Evolutionary conservation across 495 filamentous ascomycete species (phyloP).

Genomic region (Apodospora peruviana): DNA sequence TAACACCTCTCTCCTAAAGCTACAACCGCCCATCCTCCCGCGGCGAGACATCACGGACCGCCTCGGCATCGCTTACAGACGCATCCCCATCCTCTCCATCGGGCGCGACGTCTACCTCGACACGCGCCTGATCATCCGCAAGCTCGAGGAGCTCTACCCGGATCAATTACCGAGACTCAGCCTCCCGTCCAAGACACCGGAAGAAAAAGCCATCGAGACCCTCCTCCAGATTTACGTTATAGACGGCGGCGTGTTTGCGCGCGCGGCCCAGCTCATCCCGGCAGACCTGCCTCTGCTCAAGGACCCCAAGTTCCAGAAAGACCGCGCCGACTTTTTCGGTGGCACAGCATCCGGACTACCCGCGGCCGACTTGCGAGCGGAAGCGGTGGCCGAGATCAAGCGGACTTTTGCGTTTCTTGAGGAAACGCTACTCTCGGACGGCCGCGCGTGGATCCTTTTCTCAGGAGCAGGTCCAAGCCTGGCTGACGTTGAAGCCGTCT

Average conservation of each 20-base stretch:
- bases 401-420: conserved; percentile 45
- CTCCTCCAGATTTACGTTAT: conserved; percentile 22
- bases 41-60: conserved; percentile 52
- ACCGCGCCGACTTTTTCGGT: conserved; percentile 42
- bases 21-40: conserved; percentile 54
- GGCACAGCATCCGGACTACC: conserved; percentile 5
- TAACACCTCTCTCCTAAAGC: conserved; percentile 14
- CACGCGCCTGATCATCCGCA: conserved; percentile 53
- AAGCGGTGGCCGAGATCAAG: conserved; percentile 41
- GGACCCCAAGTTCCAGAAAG: conserved; percentile 45
- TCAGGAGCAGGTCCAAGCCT: conserved; percentile 30
- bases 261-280: conserved; percentile 43
- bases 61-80: conserved; percentile 56
- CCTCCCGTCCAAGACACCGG: not conserved
- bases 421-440: conserved; percentile 47
- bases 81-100: conserved; percentile 58
- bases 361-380: conserved; percentile 31
- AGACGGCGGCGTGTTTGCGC: conserved; percentile 44
- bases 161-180: too few species aligned
- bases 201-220: conserved; percentile 11
- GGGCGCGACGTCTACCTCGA: conserved; percentile 53
- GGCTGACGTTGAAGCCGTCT: conserved; percentile 58
- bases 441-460: conserved; percentile 50
- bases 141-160: conserved; percentile 41
- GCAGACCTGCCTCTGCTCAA: conserved; percentile 39